A percentile compares a stretch with the other conserved stretches of the same genome.
Conservation (phyloP, 1,284 basidiomycete genomes). For the Fistulinella cinereoalba region DNA sequence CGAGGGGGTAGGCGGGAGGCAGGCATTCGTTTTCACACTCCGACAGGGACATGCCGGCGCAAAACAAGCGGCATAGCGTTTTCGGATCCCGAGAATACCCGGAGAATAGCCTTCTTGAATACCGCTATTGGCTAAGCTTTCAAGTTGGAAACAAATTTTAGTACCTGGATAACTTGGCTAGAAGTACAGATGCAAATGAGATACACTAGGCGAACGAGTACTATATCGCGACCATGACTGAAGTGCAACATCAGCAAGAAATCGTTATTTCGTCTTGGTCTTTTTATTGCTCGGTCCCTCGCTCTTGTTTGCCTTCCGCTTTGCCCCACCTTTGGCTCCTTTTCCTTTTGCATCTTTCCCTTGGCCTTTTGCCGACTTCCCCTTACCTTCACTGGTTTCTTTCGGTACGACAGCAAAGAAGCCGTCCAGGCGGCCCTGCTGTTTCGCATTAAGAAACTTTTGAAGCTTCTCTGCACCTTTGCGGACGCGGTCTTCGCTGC, state of each 20-base stretch:
- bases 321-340: constrained; percentile 44
- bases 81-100: no score
- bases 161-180: no score
- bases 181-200: constrained; percentile 18
- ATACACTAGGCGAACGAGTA: constrained; percentile 8
- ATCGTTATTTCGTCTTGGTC: constrained; percentile 29
- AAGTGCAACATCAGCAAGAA: background rate
- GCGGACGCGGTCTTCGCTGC: constrained; percentile 92
- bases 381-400: constrained; percentile 42
- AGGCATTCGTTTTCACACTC: no score
- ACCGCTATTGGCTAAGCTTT: no score
- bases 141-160: no score
- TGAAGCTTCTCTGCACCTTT: constrained; percentile 92
- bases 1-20: no score
- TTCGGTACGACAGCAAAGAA: constrained; percentile 82
- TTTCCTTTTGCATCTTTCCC: constrained; percentile 31
- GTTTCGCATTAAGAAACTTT: constrained; percentile 87
- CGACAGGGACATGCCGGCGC: no score
- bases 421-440: constrained; percentile 94
- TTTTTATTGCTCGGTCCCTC: constrained; percentile 30
- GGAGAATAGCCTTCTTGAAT: no score
- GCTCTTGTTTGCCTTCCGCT: constrained; percentile 56
- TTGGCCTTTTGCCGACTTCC: constrained; percentile 39
- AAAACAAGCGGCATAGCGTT: no score
- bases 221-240: background rate